phyloP scores from a whole-genome alignment of 257 asterid species.

The Solanum piurae region DNA sequence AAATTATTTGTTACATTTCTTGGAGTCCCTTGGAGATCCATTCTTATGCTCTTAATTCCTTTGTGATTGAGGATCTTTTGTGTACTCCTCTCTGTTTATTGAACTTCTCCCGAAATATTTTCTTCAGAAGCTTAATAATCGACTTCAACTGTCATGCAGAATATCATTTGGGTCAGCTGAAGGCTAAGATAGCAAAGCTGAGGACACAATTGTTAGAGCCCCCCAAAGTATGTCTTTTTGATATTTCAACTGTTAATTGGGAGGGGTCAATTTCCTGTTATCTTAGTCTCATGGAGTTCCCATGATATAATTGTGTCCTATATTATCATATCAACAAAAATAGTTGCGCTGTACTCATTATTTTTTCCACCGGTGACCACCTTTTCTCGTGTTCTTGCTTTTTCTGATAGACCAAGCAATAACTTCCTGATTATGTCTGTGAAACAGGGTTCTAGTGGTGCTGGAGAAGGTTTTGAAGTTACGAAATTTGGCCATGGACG shows the following conservation, averaged over 20 bases:
- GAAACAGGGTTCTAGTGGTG: conserved; percentile 89
- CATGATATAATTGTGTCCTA: neutral
- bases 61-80: neutral
- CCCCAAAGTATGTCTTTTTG: conserved; percentile 60
- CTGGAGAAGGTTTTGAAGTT: conserved; percentile 99
- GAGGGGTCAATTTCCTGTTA: neutral
- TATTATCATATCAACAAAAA: neutral
- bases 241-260: neutral
- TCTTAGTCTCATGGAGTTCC: neutral
- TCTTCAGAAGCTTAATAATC: neutral
- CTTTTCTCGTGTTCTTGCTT: neutral
- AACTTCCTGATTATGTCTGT: neutral
- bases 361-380: neutral
- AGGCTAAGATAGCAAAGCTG: conserved; percentile 98
- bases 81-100: neutral
- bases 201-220: conserved; percentile 98
- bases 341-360: neutral
- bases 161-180: conserved; percentile 98
- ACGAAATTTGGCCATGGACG: conserved; percentile 97
- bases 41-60: neutral
- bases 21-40: neutral
- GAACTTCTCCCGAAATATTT: neutral
- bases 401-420: neutral
- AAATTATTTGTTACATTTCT: neutral
- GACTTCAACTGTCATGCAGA: conserved; percentile 31